phyloP scores from a whole-genome alignment of 2,329 filamentous ascomycete species.

The Fonsecaea pugnacius region DNA sequence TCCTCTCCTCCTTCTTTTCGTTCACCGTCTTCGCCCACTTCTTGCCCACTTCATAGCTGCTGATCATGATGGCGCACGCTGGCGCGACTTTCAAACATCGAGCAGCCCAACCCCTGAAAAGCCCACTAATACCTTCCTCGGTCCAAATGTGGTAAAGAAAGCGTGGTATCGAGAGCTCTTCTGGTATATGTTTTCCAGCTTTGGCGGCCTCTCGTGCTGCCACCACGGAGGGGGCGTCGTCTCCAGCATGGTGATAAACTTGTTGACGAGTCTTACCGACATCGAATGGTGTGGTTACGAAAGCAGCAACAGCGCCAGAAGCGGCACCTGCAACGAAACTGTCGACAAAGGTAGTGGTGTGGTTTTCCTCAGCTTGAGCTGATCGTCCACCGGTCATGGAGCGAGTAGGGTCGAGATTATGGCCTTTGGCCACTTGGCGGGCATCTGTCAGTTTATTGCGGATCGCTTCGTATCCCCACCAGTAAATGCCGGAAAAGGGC shows the following conservation, averaged over 20 bases:
- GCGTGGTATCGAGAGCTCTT: slow-evolving; percentile 76
- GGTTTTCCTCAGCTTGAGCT: slow-evolving; percentile 68
- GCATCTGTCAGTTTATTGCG: slow-evolving; percentile 72
- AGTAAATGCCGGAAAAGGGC: slow-evolving; percentile 95
- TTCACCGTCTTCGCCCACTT: slow-evolving; percentile 80
- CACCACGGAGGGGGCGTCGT: slow-evolving; percentile 40
- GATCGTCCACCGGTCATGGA: slow-evolving; percentile 49
- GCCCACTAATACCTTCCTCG: slow-evolving; percentile 76
- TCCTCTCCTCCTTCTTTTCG: slow-evolving; percentile 51
- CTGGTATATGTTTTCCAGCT: slow-evolving; percentile 56
- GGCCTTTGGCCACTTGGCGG: slow-evolving; percentile 59
- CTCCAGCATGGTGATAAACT: slow-evolving; percentile 68
- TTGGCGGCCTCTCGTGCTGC: slow-evolving; percentile 30
- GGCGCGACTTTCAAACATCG: slow-evolving; percentile 92
- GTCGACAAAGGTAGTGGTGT: slow-evolving; percentile 78
- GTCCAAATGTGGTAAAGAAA: slow-evolving; percentile 91
- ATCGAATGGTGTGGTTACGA: slow-evolving; percentile 93
- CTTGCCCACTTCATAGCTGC: slow-evolving; percentile 95
- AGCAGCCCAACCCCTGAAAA: slow-evolving; percentile 92
- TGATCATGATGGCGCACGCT: slow-evolving; percentile 98
- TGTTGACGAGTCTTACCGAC: slow-evolving; percentile 97
- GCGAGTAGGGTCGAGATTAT: slow-evolving; percentile 47
- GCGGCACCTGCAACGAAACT: slow-evolving; percentile 84
- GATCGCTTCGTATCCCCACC: slow-evolving; percentile 94
- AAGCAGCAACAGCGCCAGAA: slow-evolving; percentile 81